Base-by-base conservation (phyloP, 441 rosid genomes). In the Rhodomyrtus psidioides region DNA sequence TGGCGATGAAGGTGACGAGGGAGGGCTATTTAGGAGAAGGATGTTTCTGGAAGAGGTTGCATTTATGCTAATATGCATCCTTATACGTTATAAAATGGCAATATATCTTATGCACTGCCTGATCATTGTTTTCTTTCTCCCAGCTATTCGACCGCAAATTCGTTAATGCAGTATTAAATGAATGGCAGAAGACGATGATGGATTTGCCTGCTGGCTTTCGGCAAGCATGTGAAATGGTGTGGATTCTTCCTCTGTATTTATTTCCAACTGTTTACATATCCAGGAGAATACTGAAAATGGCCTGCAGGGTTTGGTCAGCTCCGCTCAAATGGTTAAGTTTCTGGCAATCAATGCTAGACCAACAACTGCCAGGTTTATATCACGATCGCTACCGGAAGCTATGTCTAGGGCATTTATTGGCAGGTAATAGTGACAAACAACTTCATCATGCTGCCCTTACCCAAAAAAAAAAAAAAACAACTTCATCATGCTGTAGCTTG, bases 141-240 rank as follows among this genome's bases (percentile, higher is more conserved):
- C 95, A 97, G 99, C 92, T 97, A 62, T 97, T 97, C 89, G 99
- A 97, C 86, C 89, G 93, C 89, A 97, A 97, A 88, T 97, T 97
- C 86, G 94, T 97, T 81, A 98, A 96, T 86, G 98, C 99, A 54
- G 97, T 97, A 55, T 87, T 97, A 90, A 96, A 95, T 57, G 99
- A 97, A 88, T 97, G 99, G 99, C 98, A 96, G 87, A 96, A 93
- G 88, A 95, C 99, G 19, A 93, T 97, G 97, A 90, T 94, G 93
- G 99, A 97, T 90, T 90, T 97, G 88, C 99, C 99, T 89, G 96
- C 98, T 84, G 99, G 99, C 17, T 93, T 97, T 79, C 97, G 98
- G 79, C 99, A 96, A 94, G 97, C 99, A 30, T 96, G 93, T 90
- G 99, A 97, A 91, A 97, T 97, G 99, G 99, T 96, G 23, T n/a